Evolutionary conservation across 2,329 filamentous ascomycete species (phyloP).

Genomic region (Ophiostoma quercus): DNA sequence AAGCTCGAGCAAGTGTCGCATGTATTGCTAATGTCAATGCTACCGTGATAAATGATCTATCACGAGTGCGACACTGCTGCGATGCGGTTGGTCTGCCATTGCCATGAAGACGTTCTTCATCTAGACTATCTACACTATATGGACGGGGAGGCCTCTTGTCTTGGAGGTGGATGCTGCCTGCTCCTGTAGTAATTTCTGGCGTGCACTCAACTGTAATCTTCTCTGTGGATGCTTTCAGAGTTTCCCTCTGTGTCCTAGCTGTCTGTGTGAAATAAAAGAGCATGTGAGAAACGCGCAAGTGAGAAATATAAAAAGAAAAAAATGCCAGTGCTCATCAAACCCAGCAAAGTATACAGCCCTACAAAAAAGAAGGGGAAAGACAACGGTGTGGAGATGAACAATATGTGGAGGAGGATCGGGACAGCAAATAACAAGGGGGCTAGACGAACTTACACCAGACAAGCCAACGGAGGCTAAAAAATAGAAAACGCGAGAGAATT

Average conservation of each 20-base stretch:
- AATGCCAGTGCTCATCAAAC: not conserved
- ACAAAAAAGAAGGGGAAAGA: not conserved
- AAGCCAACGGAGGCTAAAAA: too few relatives aligned
- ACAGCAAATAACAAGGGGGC: too few relatives aligned
- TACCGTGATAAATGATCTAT: not conserved
- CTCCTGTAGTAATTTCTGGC: not conserved
- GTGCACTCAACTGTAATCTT: not conserved
- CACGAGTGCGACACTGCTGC: not conserved
- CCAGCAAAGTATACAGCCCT: not conserved
- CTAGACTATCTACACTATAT: not conserved
- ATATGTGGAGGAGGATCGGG: not conserved
- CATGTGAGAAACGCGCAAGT: not conserved
- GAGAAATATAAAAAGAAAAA: not conserved
- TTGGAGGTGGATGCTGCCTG: not conserved
- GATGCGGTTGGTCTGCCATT: not conserved
- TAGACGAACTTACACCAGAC: too few relatives aligned
- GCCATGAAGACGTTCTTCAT: not conserved
- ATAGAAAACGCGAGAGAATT: too few relatives aligned
- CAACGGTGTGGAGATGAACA: not conserved
- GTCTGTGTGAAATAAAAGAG: not conserved
- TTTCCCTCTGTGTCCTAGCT: not conserved
- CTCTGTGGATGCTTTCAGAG: not conserved
- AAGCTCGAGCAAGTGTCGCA: not conserved
- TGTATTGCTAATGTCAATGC: not conserved
- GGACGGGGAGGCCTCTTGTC: not conserved